A percentile compares a stretch with the other conserved stretches of the same genome.
phyloP scores from a whole-genome alignment of 805 yeast species.

The Suhomyces tanzawaensis region DNA sequence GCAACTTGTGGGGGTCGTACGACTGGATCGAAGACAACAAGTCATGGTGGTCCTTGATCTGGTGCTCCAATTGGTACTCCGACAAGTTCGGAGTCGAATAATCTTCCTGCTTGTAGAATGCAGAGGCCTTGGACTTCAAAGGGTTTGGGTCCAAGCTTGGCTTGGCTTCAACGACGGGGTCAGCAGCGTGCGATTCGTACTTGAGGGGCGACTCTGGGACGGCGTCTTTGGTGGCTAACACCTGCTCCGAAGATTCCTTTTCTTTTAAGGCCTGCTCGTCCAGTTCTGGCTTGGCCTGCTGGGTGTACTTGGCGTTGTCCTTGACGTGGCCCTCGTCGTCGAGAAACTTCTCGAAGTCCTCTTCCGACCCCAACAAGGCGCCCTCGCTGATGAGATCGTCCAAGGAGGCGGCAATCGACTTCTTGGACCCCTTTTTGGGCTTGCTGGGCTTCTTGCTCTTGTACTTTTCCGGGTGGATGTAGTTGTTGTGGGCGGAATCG shows the following conservation, averaged over 20 bases:
- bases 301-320: conserved; percentile 40
- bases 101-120: conserved; percentile 17
- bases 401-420: conserved; percentile 50
- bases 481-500: conserved; percentile 43
- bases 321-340: conserved; percentile 55
- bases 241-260: conserved; percentile 5
- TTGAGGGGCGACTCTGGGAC: conserved; percentile 2
- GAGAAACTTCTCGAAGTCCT: conserved; percentile 49
- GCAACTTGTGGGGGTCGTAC: conserved; percentile 33
- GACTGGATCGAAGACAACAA: conserved; percentile 35
- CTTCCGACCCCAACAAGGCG: conserved; percentile 49
- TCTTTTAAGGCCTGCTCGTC: conserved; percentile 6
- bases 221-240: conserved; percentile 3
- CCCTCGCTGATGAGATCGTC: conserved; percentile 50
- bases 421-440: conserved; percentile 8
- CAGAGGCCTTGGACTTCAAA: neutral
- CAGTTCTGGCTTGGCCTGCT: neutral
- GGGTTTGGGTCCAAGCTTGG: neutral
- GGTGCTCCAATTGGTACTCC: conserved; percentile 42
- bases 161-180: neutral
- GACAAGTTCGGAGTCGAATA: conserved; percentile 45
- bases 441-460: conserved; percentile 14
- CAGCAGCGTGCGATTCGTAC: neutral
- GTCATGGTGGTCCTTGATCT: conserved; percentile 36
- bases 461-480: conserved; percentile 44